Evolutionary conservation across 192 early-diverging fungal genomes (phyloP).

Genomic region (Thamnidium elegans): DNA sequence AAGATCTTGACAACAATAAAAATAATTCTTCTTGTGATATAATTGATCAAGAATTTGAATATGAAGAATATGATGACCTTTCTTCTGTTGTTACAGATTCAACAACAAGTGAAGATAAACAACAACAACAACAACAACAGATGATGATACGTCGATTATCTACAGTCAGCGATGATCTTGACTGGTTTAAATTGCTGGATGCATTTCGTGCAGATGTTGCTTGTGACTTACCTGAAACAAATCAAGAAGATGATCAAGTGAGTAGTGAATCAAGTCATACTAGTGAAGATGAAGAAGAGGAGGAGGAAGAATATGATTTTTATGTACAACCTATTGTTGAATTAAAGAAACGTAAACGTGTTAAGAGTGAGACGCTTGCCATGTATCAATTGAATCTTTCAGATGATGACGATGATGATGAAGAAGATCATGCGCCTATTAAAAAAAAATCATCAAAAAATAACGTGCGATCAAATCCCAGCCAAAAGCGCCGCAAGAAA

Average conservation of each 20-base stretch:
- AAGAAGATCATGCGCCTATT: neutral
- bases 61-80: neutral
- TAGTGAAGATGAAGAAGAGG: conserved; percentile 12
- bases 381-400: conserved; percentile 5
- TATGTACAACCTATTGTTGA: neutral
- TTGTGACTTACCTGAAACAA: conserved; percentile 12
- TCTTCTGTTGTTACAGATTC: conserved; percentile 2
- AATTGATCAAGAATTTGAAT: neutral
- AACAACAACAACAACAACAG: neutral
- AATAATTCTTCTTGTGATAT: neutral
- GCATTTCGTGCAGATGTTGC: conserved; percentile 10
- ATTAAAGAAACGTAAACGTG: neutral
- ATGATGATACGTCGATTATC: neutral
- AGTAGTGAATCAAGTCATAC: neutral
- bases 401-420: conserved; percentile 1
- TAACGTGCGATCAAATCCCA: neutral
- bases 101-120: conserved; percentile 8
- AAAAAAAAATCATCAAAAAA: neutral
- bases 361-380: neutral
- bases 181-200: conserved; percentile 17
- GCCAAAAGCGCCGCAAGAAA: conserved; percentile 10
- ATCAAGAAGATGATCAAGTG: neutral
- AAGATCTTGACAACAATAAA: neutral
- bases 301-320: conserved; percentile 6
- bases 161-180: conserved; percentile 8